Conservation (phyloP, 306 rosid genomes). For the Cucurbita argyrosperma region DNA sequence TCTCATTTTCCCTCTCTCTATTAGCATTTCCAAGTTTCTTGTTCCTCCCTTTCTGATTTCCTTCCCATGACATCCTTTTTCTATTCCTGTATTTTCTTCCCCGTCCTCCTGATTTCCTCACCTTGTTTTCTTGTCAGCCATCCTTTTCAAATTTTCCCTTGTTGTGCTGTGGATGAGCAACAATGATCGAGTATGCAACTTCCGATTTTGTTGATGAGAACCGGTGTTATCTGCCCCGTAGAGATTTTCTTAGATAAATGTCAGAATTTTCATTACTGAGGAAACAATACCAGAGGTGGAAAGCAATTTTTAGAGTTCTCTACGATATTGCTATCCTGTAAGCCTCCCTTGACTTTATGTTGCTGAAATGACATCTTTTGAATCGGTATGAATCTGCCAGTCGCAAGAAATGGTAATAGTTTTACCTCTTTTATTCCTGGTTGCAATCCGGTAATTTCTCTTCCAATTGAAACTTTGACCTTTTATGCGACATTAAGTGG, state of each 20-base stretch:
- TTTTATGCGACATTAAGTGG: neutral
- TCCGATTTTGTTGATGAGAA: neutral
- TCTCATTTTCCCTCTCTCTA: neutral
- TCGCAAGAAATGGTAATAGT: neutral
- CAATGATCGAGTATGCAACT: neutral
- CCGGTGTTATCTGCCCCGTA: neutral
- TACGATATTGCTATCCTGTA: neutral
- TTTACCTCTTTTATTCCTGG: neutral
- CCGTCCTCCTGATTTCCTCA: neutral
- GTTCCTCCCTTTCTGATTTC: neutral
- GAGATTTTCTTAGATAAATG: neutral
- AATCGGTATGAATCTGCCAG: neutral
- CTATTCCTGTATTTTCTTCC: neutral
- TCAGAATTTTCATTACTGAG: neutral
- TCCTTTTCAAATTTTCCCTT: neutral
- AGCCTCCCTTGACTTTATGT: neutral
- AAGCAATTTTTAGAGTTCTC: neutral
- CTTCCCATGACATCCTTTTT: neutral
- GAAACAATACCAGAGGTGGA: neutral
- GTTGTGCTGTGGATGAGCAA: neutral
- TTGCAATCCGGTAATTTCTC: neutral
- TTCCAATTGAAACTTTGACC: neutral
- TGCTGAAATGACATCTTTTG: neutral
- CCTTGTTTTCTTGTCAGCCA: neutral
- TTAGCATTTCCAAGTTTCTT: neutral